Conservation (phyloP, 129 eudicot genomes). For the Calendula officinalis region DNA sequence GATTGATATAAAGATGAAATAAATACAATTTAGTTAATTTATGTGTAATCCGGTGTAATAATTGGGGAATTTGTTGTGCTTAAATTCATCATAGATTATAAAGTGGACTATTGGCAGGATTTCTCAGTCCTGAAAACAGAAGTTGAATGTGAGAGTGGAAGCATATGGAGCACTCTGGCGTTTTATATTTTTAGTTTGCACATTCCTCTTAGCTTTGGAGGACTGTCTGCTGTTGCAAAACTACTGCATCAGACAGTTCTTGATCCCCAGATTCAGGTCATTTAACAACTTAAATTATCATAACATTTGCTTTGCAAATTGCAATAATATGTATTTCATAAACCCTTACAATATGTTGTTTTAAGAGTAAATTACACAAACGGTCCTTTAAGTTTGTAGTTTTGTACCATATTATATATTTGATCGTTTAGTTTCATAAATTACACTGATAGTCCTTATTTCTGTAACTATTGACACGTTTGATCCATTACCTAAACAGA, state of each 20-base stretch:
- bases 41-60: too few relatives aligned
- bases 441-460: too few relatives aligned
- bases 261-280: constrained; percentile 62
- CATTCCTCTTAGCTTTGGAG: constrained; percentile 89
- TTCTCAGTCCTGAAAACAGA: constrained; percentile 63
- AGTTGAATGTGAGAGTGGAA: constrained; percentile 48
- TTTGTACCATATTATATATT: too few relatives aligned
- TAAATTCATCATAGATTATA: too few relatives aligned
- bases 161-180: constrained; percentile 63
- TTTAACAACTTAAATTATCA: background rate
- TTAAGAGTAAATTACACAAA: too few relatives aligned
- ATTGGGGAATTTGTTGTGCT: too few relatives aligned
- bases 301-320: background rate
- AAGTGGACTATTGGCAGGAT: constrained; percentile 34
- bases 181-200: constrained; percentile 77
- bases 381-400: too few relatives aligned
- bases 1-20: background rate
- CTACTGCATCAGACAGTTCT: constrained; percentile 52
- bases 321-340: background rate
- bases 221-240: constrained; percentile 53
- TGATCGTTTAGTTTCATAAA: too few relatives aligned
- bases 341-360: too few relatives aligned
- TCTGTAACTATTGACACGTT: too few relatives aligned
- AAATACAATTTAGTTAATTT: background rate
- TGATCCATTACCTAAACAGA: too few relatives aligned